These are phyloP conservation scores for Penicillium sp. DNA, from an alignment of 2,329 filamentous ascomycete species.

Conservation along the genomic window DNA sequence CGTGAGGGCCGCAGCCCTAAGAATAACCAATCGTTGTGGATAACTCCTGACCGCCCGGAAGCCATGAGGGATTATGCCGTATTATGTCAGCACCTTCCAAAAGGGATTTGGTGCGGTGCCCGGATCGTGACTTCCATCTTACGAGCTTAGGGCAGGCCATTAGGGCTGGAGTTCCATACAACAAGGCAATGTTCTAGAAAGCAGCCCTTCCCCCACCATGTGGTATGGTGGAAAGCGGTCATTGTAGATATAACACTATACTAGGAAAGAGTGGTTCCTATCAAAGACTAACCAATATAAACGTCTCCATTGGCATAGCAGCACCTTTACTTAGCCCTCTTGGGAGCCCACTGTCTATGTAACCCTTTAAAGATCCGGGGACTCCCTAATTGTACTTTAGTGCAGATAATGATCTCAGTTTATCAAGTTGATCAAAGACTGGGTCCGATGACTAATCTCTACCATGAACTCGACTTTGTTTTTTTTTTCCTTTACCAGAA, in stretches of 20 bases:
- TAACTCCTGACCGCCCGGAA: not conserved
- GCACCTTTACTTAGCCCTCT: no score
- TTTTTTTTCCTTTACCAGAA: not conserved
- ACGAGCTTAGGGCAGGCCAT: slow-evolving; percentile 23
- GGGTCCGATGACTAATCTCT: slow-evolving; percentile 31
- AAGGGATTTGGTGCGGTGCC: not conserved
- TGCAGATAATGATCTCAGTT: not conserved
- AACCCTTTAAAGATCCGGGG: not conserved
- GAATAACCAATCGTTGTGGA: slow-evolving; percentile 26
- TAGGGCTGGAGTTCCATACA: slow-evolving; percentile 22
- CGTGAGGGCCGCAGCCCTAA: slow-evolving; percentile 47
- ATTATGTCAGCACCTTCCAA: slow-evolving; percentile 10
- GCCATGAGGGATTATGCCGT: slow-evolving; percentile 5
- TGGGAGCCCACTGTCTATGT: no score
- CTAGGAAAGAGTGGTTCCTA: no score
- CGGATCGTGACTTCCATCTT: not conserved
- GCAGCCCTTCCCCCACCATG: not conserved
- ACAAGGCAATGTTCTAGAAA: slow-evolving; percentile 20
- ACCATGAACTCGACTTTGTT: slow-evolving; percentile 1
- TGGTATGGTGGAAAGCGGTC: no score
- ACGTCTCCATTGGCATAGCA: no score
- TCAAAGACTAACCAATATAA: no score
- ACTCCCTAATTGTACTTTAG: no score
- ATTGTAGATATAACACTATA: no score
- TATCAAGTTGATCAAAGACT: slow-evolving; percentile 19